Percentiles rank a stretch among this genome's conserved stretches.
These are phyloP conservation scores for Dactylis glomerata DNA, from an alignment of 176 grass and related monocot species.

Conservation along the genomic window DNA sequence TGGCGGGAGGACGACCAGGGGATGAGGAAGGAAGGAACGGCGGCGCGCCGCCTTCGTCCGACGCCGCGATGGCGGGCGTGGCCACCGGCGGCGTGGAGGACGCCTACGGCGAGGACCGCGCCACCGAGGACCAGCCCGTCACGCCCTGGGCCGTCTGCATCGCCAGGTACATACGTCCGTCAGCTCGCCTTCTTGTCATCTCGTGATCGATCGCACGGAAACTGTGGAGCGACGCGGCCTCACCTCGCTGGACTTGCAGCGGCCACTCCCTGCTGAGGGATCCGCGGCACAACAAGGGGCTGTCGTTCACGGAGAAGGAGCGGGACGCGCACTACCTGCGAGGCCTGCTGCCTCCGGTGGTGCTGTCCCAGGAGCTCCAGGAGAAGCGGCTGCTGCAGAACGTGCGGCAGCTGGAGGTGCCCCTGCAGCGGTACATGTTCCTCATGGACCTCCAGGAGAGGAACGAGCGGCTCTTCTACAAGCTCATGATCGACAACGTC, in stretches of 20 bases:
- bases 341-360: slow-evolving; percentile 57
- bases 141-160: slow-evolving; percentile 70
- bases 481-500: slow-evolving; percentile 82
- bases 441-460: slow-evolving; percentile 95
- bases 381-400: slow-evolving; percentile 89
- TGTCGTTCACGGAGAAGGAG: slow-evolving; percentile 68
- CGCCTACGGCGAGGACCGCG: slow-evolving; percentile 50
- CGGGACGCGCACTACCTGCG: slow-evolving; percentile 73
- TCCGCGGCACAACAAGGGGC: slow-evolving; percentile 77
- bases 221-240: too few relatives aligned
- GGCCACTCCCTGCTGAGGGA: slow-evolving; percentile 67
- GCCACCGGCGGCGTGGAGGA: slow-evolving; percentile 50
- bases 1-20: slow-evolving; percentile 39
- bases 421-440: slow-evolving; percentile 72
- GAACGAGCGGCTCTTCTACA: slow-evolving; percentile 86
- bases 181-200: background rate
- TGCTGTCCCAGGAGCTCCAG: slow-evolving; percentile 60
- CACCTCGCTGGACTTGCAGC: slow-evolving; percentile 23
- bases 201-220: too few relatives aligned
- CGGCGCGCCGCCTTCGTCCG: background rate
- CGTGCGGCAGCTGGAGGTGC: slow-evolving; percentile 63
- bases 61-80: slow-evolving; percentile 6
- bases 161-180: slow-evolving; percentile 33
- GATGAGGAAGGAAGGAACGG: slow-evolving; percentile 9
- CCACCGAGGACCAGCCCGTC: slow-evolving; percentile 52